phyloP scores from a whole-genome alignment of 2,329 filamentous ascomycete species.

The Incumbomyces lentus region DNA sequence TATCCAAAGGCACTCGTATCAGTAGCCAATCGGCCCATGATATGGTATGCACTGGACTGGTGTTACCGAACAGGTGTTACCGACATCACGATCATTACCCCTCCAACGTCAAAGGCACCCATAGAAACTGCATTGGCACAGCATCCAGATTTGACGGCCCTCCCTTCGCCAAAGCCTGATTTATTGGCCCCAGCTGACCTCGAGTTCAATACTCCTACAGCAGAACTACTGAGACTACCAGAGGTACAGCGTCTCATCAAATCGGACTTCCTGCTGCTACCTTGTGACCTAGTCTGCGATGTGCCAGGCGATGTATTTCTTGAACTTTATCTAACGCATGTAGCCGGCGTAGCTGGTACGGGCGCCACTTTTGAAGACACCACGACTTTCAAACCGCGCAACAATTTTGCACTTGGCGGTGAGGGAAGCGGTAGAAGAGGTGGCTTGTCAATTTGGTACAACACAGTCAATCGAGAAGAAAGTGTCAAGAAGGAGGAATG shows the following conservation, averaged over 20 bases:
- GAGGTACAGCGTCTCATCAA: constrained; percentile 71
- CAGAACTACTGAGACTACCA: constrained; percentile 72
- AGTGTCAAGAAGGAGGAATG: constrained; percentile 83
- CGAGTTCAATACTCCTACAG: constrained; percentile 77
- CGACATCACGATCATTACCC: constrained; percentile 39
- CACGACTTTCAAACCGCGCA: constrained; percentile 27
- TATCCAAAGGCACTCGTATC: constrained; percentile 41
- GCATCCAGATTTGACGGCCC: constrained; percentile 41
- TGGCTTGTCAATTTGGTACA: constrained; percentile 82
- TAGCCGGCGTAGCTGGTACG: constrained; percentile 51
- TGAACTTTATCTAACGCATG: constrained; percentile 84
- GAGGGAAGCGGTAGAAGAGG: constrained; percentile 57
- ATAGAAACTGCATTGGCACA: constrained; percentile 38
- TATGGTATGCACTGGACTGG: constrained; percentile 41
- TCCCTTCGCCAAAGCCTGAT: constrained; percentile 45
- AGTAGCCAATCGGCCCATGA: constrained; percentile 41
- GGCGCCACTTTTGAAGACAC: constrained; percentile 29
- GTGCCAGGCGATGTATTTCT: constrained; percentile 71
- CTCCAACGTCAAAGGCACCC: constrained; percentile 32
- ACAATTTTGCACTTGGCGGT: constrained; percentile 41
- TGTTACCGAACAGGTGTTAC: constrained; percentile 40
- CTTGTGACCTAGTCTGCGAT: constrained; percentile 89
- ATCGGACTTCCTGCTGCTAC: constrained; percentile 78
- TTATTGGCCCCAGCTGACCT: constrained; percentile 67
- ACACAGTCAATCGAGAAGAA: constrained; percentile 61